Conservation (phyloP, 306 rosid species). For the Ziziphus jujuba region DNA sequence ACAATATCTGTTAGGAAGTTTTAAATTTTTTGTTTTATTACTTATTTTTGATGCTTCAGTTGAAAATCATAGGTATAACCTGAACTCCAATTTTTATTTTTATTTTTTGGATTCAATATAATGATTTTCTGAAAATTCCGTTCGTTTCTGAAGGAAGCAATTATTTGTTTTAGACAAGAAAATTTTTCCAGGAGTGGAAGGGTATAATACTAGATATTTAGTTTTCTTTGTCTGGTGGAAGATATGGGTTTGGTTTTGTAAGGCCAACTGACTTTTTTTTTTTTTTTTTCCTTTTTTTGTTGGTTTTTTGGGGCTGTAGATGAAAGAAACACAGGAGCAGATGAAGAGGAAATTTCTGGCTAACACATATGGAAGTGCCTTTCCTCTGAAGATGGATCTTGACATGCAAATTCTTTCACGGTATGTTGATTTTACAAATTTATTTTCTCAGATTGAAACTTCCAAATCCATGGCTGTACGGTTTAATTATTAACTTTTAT, state of each 20-base stretch:
- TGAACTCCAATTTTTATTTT: not conserved
- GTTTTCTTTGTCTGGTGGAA: not conserved
- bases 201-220: not conserved
- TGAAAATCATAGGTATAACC: not conserved
- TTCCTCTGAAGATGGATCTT: slow-evolving; percentile 77
- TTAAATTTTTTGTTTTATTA: not conserved
- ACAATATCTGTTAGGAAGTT: not conserved
- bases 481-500: too few relatives aligned
- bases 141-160: not conserved
- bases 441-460: not conserved
- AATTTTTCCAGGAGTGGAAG: not conserved
- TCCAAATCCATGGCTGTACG: too few relatives aligned
- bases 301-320: slow-evolving; percentile 49
- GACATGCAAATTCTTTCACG: slow-evolving; percentile 79
- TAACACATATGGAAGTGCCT: slow-evolving; percentile 71
- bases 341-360: slow-evolving; percentile 59
- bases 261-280: not conserved
- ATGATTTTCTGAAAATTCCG: not conserved
- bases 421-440: slow-evolving; percentile 25
- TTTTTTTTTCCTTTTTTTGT: not conserved
- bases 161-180: not conserved
- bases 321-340: slow-evolving; percentile 36
- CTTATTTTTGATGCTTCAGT: not conserved
- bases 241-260: not conserved
- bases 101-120: not conserved